Evolutionary conservation across 2,329 filamentous ascomycete genomes (phyloP).

Genomic region (Colletotrichum chlorophyti): DNA sequence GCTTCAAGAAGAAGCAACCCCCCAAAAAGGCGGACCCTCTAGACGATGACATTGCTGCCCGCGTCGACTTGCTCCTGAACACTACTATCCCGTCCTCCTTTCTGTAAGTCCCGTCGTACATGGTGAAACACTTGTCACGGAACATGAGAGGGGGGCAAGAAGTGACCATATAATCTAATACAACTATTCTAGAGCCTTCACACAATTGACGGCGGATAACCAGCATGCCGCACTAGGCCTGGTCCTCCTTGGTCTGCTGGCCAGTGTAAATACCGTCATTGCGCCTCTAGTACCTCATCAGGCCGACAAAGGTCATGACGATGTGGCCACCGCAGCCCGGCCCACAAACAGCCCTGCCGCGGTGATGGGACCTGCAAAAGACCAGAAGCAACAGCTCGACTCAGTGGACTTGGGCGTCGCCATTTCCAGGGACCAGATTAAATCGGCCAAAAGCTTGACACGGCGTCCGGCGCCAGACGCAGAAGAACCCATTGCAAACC

Average conservation of each 20-base stretch:
- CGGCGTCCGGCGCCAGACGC: not conserved
- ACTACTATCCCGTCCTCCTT: constrained; percentile 43
- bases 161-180: constrained; percentile 4
- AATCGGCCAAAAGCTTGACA: not conserved
- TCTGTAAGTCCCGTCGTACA: too few relatives aligned
- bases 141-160: too few relatives aligned
- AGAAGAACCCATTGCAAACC: not conserved
- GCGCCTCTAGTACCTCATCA: constrained; percentile 38
- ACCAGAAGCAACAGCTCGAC: constrained; percentile 28
- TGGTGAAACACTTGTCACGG: too few relatives aligned
- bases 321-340: not conserved
- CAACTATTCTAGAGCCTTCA: constrained; percentile 60
- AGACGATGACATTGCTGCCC: not conserved
- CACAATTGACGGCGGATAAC: constrained; percentile 72
- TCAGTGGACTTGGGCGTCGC: constrained; percentile 36
- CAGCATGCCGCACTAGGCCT: constrained; percentile 77
- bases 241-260: constrained; percentile 69
- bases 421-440: constrained; percentile 35
- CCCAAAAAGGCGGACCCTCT: not conserved
- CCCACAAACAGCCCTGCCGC: not conserved
- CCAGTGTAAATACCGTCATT: constrained; percentile 59
- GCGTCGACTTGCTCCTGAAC: constrained; percentile 35
- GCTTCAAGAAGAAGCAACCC: constrained; percentile 16
- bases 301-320: not conserved
- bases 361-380: not conserved